Evolutionary conservation across 176 grass and related monocot species (phyloP).

Genomic region (Luzula sylvatica): DNA sequence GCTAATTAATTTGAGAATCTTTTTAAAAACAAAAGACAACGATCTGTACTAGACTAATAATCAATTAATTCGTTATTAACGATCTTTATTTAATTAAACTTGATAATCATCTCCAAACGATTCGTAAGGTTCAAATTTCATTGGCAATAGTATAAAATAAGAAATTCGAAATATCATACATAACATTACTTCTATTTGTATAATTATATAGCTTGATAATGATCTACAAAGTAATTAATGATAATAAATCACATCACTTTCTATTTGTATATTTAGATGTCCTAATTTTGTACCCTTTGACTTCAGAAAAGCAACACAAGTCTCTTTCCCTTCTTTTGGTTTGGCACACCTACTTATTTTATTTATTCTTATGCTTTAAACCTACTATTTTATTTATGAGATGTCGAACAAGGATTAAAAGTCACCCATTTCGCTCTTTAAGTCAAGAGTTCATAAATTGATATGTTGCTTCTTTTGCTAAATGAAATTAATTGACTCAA

Average conservation of each 20-base stretch:
- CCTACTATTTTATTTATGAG: no score
- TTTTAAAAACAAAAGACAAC: slow-evolving; percentile 11
- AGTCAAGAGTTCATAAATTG: no score
- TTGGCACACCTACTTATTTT: slow-evolving; percentile 18
- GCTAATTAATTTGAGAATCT: slow-evolving; percentile 4
- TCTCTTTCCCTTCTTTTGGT: background rate
- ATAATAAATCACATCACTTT: background rate
- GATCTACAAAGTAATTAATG: background rate
- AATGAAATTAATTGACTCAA: no score
- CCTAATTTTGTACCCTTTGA: slow-evolving; percentile 5
- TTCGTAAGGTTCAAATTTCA: no score
- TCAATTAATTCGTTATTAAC: slow-evolving; percentile 9
- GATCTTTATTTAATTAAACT: background rate
- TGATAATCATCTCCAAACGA: background rate
- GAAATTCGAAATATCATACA: background rate
- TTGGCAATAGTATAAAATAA: background rate
- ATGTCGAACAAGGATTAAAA: no score
- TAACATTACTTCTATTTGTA: background rate
- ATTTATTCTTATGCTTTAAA: no score
- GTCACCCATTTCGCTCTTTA: no score
- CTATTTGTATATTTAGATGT: no score
- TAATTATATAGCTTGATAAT: background rate
- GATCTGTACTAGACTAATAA: background rate
- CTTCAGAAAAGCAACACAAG: slow-evolving; percentile 1
- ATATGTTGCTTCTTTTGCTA: no score